phyloP scores from a whole-genome alignment of 371 early-diverging fungal genomes.

The Chytridiales sp. region DNA sequence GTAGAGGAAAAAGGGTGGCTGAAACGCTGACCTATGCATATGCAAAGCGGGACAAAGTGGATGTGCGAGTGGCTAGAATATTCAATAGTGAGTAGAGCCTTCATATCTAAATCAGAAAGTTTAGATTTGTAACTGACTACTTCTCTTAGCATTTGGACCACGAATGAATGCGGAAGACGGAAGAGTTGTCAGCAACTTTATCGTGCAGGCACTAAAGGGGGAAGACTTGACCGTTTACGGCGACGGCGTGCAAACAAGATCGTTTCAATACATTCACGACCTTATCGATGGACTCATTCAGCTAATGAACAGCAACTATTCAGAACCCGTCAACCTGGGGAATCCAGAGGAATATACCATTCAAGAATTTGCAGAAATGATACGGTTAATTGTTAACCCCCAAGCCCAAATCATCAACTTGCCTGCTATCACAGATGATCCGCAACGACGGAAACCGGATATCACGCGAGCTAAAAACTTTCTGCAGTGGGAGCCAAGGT shows the following conservation, averaged over 20 bases:
- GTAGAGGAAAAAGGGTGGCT: constrained; percentile 76
- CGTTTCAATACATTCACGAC: constrained; percentile 88
- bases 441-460: constrained; percentile 77
- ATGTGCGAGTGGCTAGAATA: constrained; percentile 82
- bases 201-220: constrained; percentile 79
- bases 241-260: constrained; percentile 79
- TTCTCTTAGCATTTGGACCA: constrained; percentile 64
- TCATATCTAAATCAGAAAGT: constrained; percentile 5
- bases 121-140: constrained; percentile 5
- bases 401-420: constrained; percentile 63
- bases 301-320: constrained; percentile 72
- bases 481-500: constrained; percentile 76
- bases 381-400: constrained; percentile 64
- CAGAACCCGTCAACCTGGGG: constrained; percentile 80
- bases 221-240: constrained; percentile 82
- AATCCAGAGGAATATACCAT: constrained; percentile 89
- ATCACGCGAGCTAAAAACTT: constrained; percentile 67
- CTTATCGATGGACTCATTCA: constrained; percentile 80
- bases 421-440: constrained; percentile 77
- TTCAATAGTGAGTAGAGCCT: constrained; percentile 56
- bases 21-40: constrained; percentile 85
- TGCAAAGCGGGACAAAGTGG: constrained; percentile 73
- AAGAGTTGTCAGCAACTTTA: constrained; percentile 87
- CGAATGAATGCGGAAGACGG: constrained; percentile 88
- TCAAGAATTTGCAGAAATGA: constrained; percentile 74